Evolutionary conservation across 805 yeast genomes (phyloP), one percentile per base, ranked within the genome.

Genomic region (Monosporozyma aerobia): DNA sequence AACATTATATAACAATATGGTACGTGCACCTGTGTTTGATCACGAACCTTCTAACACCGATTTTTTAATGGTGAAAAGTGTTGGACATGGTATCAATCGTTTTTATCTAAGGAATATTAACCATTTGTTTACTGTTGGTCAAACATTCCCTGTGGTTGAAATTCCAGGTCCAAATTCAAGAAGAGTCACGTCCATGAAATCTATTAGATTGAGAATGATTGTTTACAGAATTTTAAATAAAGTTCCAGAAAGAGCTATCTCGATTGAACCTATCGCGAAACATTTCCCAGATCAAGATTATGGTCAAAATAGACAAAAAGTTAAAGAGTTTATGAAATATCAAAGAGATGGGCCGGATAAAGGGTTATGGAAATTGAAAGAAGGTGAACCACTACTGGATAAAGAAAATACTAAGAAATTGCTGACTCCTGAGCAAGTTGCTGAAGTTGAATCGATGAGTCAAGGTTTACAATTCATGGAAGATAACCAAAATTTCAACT

Each of bases 111-210:
- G 95, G 57, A 75, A 75, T 19, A 77, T 94, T 25, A 83, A 83
- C 50, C 82, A 83, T 64, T 64, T 87, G 48, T 94, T 89, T 67
- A 82, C 89, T 0, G 96, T 90, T 13, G 99, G 99, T 1, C 96
- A 94, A 64, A 79, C 87, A 0, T 82, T 89, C 59, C 99, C 99
- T 1, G 96, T 89, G 2, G 87, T 87, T 47, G 97, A 89, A 62
- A 85, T 94, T 35, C 99, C 99, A 0, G 97, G 98, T 1, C 99
- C 99, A 2, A 97, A 94, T 65, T 89, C 97, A 1, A 79, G 99
- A 68, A 90, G 89, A 62, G 97, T 90, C 23, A 90, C 98, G 0
- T 85, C 96, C 3, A 90, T 95, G 25, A 82, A 90, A 44, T 90
- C 92, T 62, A 90, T 90, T 63, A 76, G 99, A 56, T 73, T 94